Percentiles rank a stretch among this genome's conserved stretches.
Conservation (phyloP, 108 stramenopile species). For the Nitzschia sp. region DNA sequence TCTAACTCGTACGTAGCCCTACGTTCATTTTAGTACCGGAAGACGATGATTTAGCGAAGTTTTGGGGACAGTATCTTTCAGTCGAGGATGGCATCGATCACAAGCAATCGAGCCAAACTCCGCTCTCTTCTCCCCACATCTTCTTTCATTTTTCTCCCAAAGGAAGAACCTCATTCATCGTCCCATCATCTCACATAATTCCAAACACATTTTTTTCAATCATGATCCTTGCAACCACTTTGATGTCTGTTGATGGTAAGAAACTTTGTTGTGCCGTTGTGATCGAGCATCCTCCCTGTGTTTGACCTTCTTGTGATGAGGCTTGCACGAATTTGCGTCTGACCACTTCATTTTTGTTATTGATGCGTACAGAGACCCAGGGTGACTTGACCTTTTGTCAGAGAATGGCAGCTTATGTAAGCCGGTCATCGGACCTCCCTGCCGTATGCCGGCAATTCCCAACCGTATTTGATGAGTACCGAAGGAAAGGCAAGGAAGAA, state of each 20-base stretch:
- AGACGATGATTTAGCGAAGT: too few species aligned
- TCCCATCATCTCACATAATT: not conserved
- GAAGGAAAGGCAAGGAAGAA: constrained; percentile 3
- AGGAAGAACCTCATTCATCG: too few species aligned
- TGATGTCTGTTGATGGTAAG: constrained; percentile 9
- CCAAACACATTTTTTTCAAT: not conserved
- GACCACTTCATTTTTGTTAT: not conserved
- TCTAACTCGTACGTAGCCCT: too few species aligned
- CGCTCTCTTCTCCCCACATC: too few species aligned
- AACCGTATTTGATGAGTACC: constrained; percentile 12
- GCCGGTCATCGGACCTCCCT: constrained; percentile 9
- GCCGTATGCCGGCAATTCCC: constrained; percentile 16
- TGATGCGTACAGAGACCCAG: constrained; percentile 5
- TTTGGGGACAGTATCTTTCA: too few species aligned
- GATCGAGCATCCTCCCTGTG: not conserved
- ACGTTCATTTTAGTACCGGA: too few species aligned
- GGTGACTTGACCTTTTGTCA: constrained; percentile 21
- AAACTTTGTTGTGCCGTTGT: not conserved
- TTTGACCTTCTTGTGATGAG: too few species aligned
- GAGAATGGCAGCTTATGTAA: constrained; percentile 9
- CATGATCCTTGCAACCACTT: constrained; percentile 13
- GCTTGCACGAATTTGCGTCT: not conserved
- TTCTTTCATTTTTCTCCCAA: too few species aligned
- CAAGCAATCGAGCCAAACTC: not conserved
- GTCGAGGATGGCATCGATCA: too few species aligned